phyloP scores from a whole-genome alignment of 371 early-diverging fungal species.

The Syncephalastrum sp. region DNA sequence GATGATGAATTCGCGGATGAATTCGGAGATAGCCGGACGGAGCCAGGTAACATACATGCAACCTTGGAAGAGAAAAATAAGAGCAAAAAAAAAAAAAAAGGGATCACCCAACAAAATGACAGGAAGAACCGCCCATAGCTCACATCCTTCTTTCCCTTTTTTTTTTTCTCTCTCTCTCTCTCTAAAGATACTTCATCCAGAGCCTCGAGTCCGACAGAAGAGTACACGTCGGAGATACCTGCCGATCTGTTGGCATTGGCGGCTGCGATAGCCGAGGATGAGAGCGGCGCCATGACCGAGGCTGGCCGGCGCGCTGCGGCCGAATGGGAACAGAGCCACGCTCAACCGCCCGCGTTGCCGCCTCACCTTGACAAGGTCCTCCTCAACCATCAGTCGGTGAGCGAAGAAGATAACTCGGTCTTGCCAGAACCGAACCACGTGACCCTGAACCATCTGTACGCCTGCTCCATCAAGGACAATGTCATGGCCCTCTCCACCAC shows the following conservation, averaged over 20 bases:
- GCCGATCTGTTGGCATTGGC: conserved; percentile 43
- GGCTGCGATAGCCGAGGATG: conserved; percentile 18
- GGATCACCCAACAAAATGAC: not conserved
- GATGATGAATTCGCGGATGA: conserved; percentile 48
- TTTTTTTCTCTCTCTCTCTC: not conserved
- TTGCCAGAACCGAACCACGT: conserved; percentile 93
- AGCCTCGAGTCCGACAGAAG: conserved; percentile 56
- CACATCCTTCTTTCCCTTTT: no score
- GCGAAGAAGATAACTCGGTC: conserved; percentile 76
- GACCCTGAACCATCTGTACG: conserved; percentile 92
- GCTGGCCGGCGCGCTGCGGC: conserved; percentile 5
- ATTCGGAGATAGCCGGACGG: conserved; percentile 31
- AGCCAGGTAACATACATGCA: conserved; percentile 21
- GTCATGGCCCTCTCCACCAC: conserved; percentile 94
- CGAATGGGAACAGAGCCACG: conserved; percentile 43
- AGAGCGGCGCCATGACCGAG: conserved; percentile 1
- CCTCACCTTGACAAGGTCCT: conserved; percentile 92
- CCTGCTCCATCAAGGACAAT: conserved; percentile 93
- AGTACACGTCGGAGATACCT: conserved; percentile 70
- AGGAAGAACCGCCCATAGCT: no score
- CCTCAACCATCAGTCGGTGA: conserved; percentile 69
- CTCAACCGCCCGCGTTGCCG: conserved; percentile 85
- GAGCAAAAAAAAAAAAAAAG: not conserved
- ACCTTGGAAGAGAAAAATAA: not conserved
- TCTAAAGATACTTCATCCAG: conserved; percentile 10